Evolutionary conservation across 345 rosid species (phyloP).

Genomic region (Boechera divaricarpa): DNA sequence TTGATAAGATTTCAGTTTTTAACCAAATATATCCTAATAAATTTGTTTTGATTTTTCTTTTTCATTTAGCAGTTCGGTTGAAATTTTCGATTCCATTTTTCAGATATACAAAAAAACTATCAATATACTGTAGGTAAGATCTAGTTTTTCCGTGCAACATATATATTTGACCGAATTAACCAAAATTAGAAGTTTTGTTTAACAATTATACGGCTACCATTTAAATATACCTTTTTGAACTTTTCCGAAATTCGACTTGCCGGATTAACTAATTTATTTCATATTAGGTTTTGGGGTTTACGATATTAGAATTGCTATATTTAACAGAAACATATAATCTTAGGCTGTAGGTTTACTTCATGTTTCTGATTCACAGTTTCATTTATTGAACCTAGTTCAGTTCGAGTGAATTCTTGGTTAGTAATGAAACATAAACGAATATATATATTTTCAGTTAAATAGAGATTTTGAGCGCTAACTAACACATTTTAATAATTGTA

Average conservation of each 20-base stretch:
- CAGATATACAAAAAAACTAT: no score
- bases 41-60: background rate
- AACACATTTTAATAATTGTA: background rate
- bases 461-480: background rate
- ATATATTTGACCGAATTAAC: background rate
- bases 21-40: background rate
- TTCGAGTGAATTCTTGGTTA: background rate
- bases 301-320: background rate
- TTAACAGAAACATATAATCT: background rate
- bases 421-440: background rate
- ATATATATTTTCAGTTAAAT: conserved; percentile 14
- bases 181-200: background rate
- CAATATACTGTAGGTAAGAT: no score
- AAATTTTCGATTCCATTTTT: no score
- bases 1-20: background rate
- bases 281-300: background rate
- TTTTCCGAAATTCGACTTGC: background rate
- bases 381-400: conserved; percentile 2
- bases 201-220: background rate
- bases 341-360: background rate
- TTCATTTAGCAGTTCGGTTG: no score
- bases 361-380: background rate
- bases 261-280: background rate
- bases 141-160: background rate
- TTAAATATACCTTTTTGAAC: background rate